Conservation (phyloP, 2,329 filamentous ascomycete genomes). For the Calonectria leucothoes region DNA sequence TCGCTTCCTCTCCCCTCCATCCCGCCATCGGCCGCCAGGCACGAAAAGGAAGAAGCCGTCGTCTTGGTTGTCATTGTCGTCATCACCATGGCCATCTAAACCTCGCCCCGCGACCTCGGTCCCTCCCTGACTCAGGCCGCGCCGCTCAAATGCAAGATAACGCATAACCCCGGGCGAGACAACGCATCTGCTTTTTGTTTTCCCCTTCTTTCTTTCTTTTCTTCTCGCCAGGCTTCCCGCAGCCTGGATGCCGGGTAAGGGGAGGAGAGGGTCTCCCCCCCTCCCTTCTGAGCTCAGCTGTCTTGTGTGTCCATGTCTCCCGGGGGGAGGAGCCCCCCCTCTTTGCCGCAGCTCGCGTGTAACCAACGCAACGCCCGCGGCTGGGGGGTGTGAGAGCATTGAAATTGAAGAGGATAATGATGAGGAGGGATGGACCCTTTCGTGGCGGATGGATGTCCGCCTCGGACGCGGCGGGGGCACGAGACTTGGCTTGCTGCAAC, state of each 20-base stretch:
- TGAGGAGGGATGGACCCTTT: neutral
- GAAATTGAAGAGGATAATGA: slow-evolving; percentile 4
- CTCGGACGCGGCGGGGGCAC: slow-evolving; percentile 2
- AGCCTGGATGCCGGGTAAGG: neutral
- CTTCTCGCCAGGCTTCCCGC: neutral
- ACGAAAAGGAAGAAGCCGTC: neutral
- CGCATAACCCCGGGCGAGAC: slow-evolving; percentile 25
- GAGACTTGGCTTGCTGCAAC: neutral
- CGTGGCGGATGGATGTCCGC: neutral
- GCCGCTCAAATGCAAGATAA: slow-evolving; percentile 36
- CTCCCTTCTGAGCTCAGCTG: neutral
- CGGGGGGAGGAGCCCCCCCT: neutral
- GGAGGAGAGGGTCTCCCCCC: neutral
- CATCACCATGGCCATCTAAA: too few species aligned
- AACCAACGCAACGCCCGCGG: slow-evolving; percentile 31
- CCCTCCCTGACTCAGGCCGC: slow-evolving; percentile 19
- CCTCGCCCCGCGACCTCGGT: slow-evolving; percentile 3
- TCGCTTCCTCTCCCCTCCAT: neutral
- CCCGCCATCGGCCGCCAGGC: neutral
- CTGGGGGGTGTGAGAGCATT: slow-evolving; percentile 20
- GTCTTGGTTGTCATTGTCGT: too few species aligned
- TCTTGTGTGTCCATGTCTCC: neutral
- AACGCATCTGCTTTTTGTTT: slow-evolving; percentile 9
- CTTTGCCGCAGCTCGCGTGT: slow-evolving; percentile 26
- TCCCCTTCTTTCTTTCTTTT: neutral